These are phyloP conservation scores for Orychophragmus violaceus DNA, from an alignment of 345 rosid species.

Conservation along the genomic window DNA sequence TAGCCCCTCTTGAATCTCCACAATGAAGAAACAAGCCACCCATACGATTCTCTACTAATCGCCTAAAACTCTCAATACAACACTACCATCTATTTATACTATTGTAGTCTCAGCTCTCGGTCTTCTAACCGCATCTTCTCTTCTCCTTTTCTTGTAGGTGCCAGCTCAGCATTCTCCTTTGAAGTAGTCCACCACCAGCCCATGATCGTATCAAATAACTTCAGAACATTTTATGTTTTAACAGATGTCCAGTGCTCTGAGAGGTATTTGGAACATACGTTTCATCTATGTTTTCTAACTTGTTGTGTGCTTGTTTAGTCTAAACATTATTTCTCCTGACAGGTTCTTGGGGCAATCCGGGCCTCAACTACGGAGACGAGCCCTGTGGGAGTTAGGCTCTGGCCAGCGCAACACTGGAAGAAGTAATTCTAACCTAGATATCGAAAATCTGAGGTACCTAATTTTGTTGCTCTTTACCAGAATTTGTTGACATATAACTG, in stretches of 20 bases:
- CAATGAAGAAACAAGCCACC: no score
- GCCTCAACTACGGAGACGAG: constrained; percentile 21
- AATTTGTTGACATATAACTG: not conserved
- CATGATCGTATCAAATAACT: no score
- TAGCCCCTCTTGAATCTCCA: no score
- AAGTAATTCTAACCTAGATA: constrained; percentile 27
- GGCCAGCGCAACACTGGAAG: constrained; percentile 22
- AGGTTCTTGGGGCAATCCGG: constrained; percentile 34
- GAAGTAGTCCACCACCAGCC: no score
- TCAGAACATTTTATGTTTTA: not conserved
- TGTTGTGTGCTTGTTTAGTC: not conserved
- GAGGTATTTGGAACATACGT: constrained; percentile 28
- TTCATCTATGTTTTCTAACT: not conserved
- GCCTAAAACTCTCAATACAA: no score
- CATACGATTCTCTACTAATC: no score
- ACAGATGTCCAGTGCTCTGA: constrained; percentile 28
- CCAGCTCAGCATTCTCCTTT: no score
- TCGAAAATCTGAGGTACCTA: constrained; percentile 24
- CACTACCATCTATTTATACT: no score
- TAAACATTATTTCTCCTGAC: not conserved
- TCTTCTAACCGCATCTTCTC: no score
- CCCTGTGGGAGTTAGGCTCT: constrained; percentile 30
- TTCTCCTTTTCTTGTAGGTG: no score
- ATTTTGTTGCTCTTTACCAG: not conserved
- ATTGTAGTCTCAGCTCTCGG: no score